Evolutionary conservation across 345 rosid genomes (phyloP), one percentile per base, ranked within the genome.

Genomic region (Euphorbia tirucalli): DNA sequence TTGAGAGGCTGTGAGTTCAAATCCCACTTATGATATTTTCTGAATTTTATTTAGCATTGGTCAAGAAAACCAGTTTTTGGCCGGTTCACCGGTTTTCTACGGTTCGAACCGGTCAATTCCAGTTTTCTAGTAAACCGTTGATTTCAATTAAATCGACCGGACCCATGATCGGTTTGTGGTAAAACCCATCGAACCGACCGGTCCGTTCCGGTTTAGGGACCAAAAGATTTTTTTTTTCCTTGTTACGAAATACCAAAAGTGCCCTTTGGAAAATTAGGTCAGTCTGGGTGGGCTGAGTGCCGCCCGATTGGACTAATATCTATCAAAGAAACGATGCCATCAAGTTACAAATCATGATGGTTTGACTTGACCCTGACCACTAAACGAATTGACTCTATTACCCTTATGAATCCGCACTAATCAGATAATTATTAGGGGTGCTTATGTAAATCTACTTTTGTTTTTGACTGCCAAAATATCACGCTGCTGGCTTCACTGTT

Each of bases 261-360:
- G 16, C 62, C 62, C 56, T 43, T 18, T 28, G 24, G 19, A 30
- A 16, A 39, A 74, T 76, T 75, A 68, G 68, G 85, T 82, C 81
- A 82, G 80, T 65, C 48, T 27, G 54, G 48, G 76, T 6, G 80
- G 31, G 79, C 77, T 65, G 15, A 15, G 15, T 69, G 84, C 90
- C 88, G 85, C 68, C 87, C 37, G 43, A 25, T 71, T 77, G 69
- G 87, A 80, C 84, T 46, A 24, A 73, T 48, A 31, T 48, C 21
- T 30, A 81, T 44, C 44, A n/a, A 8, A 18, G 62, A 76, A 75
- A 83, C 79, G 83, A 72, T 80, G 80, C 57, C 69, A 68, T 28
- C 24, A 0, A 48, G n/a, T 58, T 41, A 32, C 75, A 46, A 46
- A 30, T 71, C 76, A 15, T 8, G 22, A 21, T 2, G 25, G 31